Conservation (phyloP, 129 eudicot species). For the Flaveria trinervia region DNA sequence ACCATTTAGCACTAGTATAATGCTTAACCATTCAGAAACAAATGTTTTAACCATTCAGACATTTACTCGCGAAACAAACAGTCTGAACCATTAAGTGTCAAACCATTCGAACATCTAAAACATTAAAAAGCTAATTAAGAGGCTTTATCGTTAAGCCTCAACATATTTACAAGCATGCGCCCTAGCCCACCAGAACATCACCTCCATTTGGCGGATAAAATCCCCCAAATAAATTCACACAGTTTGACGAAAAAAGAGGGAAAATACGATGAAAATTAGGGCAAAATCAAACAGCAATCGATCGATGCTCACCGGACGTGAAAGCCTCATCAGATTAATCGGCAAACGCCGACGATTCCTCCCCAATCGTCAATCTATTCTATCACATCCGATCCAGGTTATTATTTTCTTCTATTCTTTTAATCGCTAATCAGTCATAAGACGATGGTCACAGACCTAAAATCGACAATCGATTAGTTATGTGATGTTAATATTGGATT, state of each 20-base stretch:
- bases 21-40: too few relatives aligned
- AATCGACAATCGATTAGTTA: background rate
- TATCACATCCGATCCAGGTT: conserved; percentile 43
- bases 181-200: background rate
- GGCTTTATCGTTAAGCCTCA: background rate
- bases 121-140: too few relatives aligned
- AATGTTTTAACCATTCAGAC: too few relatives aligned
- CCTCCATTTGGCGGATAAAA: conserved; percentile 42
- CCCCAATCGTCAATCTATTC: conserved; percentile 63
- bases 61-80: too few relatives aligned
- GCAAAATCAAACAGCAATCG: conserved; percentile 34
- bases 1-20: too few relatives aligned
- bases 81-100: too few relatives aligned
- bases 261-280: conserved; percentile 33
- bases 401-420: background rate
- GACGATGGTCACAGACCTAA: background rate
- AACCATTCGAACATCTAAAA: too few relatives aligned
- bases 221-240: background rate
- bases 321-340: conserved; percentile 69
- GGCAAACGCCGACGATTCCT: conserved; percentile 83
- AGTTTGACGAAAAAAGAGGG: background rate
- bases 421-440: background rate
- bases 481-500: background rate
- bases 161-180: background rate
- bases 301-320: conserved; percentile 66